Percentiles rank a stretch among this genome's conserved stretches.
Conservation (phyloP, 139 green algal species). For the Chlorella vulgaris region DNA sequence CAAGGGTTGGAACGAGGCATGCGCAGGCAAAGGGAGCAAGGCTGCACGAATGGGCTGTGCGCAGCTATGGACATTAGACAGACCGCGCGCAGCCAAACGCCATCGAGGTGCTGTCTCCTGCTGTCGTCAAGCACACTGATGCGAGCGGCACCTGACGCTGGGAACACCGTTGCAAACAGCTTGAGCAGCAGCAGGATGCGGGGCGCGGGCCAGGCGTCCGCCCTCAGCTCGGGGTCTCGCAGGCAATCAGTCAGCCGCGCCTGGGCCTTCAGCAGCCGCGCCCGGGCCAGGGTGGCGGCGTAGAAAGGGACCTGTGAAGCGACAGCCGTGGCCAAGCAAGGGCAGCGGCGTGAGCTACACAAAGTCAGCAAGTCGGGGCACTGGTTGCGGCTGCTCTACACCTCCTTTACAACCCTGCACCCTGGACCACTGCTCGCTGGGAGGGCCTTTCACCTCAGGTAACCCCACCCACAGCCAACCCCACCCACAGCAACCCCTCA, state of each 20-base stretch:
- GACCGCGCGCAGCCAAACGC: neutral
- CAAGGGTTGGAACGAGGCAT: neutral
- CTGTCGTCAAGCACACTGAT: neutral
- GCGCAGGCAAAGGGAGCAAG: neutral
- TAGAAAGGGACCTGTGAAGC: slow-evolving; percentile 89
- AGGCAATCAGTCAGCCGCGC: slow-evolving; percentile 50
- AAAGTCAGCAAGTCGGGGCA: too few species aligned
- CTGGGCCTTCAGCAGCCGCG: slow-evolving; percentile 66
- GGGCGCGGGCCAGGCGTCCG: slow-evolving; percentile 43
- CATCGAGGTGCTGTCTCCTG: neutral
- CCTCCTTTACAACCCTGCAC: too few species aligned
- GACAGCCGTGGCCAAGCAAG: neutral
- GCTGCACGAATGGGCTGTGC: too few species aligned
- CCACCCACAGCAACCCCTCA: too few species aligned
- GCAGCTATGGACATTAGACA: neutral
- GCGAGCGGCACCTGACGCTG: slow-evolving; percentile 34
- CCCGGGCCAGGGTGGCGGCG: slow-evolving; percentile 80
- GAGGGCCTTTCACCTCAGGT: too few species aligned
- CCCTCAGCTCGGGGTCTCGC: slow-evolving; percentile 15
- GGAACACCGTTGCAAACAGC: slow-evolving; percentile 88
- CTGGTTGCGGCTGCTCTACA: too few species aligned
- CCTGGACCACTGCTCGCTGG: too few species aligned
- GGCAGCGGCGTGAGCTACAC: neutral
- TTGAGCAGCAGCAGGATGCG: slow-evolving; percentile 82
- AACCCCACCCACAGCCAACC: too few species aligned